Evolutionary conservation across 164 flowering plant genomes (phyloP), one percentile per base, ranked within the genome.

Genomic region (Tetracentron sinense): DNA sequence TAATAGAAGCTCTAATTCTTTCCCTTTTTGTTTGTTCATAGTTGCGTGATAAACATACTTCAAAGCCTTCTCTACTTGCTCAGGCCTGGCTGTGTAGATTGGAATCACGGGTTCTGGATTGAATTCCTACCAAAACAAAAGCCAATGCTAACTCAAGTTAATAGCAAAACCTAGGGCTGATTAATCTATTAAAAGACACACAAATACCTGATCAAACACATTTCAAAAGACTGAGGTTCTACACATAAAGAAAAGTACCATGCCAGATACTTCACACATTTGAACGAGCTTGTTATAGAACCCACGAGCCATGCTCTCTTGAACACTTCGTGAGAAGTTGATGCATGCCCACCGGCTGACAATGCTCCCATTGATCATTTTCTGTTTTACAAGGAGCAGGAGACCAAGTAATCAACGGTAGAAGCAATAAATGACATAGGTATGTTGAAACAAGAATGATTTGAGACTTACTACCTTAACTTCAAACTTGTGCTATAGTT

Each of bases 181-280:
- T 21, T 23, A n/a, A n/a, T n/a, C n/a, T n/a, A 56, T 30, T 31
- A 59, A 57, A 49, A 7, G 16, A 48, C 0, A n/a, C 31, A n/a
- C 16, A 27, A 17, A n/a, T n/a, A n/a, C n/a, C n/a, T n/a, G n/a
- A n/a, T n/a, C n/a, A n/a, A n/a, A n/a, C n/a, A n/a, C n/a, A n/a
- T n/a, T n/a, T n/a, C n/a, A n/a, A n/a, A n/a, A n/a, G n/a, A n/a
- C n/a, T n/a, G n/a, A n/a, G n/a, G n/a, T n/a, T n/a, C n/a, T n/a
- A n/a, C 29, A 44, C 5, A 56, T 23, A 35, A 7, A 54, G 50
- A 54, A 47, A 66, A 21, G 12, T 81, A 86, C 91, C 91, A 88
- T 86, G 76, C 95, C 95, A 66, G 91, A 88, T 3, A 86, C 82
- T 80, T 81, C 86, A 74, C 95, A 88, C 95, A 86, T 86, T 68